phyloP scores from a whole-genome alignment of 2,329 filamentous ascomycete genomes.

The Truncatella angustata region DNA sequence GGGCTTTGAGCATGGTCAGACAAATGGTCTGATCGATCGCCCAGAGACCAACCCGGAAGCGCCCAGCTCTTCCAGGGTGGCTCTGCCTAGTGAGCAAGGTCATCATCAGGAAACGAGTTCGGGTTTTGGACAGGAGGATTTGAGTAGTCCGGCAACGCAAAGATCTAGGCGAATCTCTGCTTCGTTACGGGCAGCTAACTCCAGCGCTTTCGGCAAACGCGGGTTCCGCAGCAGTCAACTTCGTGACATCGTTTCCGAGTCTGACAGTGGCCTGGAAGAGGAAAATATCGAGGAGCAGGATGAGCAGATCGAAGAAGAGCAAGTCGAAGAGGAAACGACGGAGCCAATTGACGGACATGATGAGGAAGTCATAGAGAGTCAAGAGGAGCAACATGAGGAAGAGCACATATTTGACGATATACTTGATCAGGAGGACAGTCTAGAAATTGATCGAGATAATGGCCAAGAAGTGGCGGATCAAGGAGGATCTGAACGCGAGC shows the following conservation, averaged over 20 bases:
- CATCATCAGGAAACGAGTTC: constrained; percentile 13
- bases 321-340: too few species aligned
- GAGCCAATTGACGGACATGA: too few species aligned
- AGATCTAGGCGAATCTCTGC: constrained; percentile 13
- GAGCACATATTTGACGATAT: constrained; percentile 10
- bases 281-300: constrained; percentile 21
- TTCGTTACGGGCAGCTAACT: constrained; percentile 14
- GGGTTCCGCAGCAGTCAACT: constrained; percentile 12
- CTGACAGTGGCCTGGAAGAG: too few species aligned
- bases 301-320: constrained; percentile 15
- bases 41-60: constrained; percentile 10
- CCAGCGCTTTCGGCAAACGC: constrained; percentile 14
- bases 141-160: constrained; percentile 13
- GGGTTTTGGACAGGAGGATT: constrained; percentile 9
- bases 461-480: not conserved
- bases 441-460: not conserved
- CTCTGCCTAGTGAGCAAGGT: constrained; percentile 14
- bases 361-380: too few species aligned
- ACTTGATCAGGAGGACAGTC: constrained; percentile 4
- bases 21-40: not conserved
- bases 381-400: constrained; percentile 12
- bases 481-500: not conserved
- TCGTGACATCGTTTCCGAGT: too few species aligned
- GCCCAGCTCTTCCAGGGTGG: constrained; percentile 18
- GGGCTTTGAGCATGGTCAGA: constrained; percentile 2